These are phyloP conservation scores for Linnemannia hyalina DNA, from an alignment of 192 early-diverging fungal genomes.

Conservation along the genomic window DNA sequence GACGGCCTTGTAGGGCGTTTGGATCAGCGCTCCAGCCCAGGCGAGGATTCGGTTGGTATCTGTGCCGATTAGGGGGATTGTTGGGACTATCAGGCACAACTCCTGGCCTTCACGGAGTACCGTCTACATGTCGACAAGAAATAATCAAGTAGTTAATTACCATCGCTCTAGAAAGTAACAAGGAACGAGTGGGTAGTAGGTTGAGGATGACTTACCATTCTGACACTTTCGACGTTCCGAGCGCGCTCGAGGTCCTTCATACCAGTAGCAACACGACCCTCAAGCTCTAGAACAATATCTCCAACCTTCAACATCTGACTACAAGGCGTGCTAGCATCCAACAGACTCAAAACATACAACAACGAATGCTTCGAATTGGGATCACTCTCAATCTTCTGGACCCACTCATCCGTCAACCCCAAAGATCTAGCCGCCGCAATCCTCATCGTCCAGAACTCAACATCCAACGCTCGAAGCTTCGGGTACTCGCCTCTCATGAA, in stretches of 20 bases:
- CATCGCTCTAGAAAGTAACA: background rate
- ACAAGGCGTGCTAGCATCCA: slow-evolving; percentile 69
- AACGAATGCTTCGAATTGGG: slow-evolving; percentile 63
- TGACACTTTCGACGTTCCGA: slow-evolving; percentile 59
- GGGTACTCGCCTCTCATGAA: slow-evolving; percentile 65
- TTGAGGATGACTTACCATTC: slow-evolving; percentile 58
- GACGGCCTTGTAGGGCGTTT: slow-evolving; percentile 78
- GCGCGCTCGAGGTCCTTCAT: slow-evolving; percentile 71
- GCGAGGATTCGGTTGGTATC: slow-evolving; percentile 77
- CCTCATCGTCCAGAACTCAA: slow-evolving; percentile 72
- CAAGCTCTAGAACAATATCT: slow-evolving; percentile 78
- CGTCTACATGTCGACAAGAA: slow-evolving; percentile 30
- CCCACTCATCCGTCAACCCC: slow-evolving; percentile 71
- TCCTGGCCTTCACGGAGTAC: slow-evolving; percentile 83
- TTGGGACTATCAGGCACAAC: slow-evolving; percentile 73
- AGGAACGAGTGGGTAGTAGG: background rate
- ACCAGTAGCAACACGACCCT: slow-evolving; percentile 72
- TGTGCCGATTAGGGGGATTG: slow-evolving; percentile 64
- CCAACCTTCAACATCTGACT: slow-evolving; percentile 70
- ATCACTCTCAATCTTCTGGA: slow-evolving; percentile 67
- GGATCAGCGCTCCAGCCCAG: slow-evolving; percentile 89
- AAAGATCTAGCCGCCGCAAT: slow-evolving; percentile 72
- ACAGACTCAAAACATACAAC: slow-evolving; percentile 69
- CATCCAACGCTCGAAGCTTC: slow-evolving; percentile 67
- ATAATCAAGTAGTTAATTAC: background rate